Conservation (phyloP, 208 protist species). For the Trypanosoma rangeli region DNA sequence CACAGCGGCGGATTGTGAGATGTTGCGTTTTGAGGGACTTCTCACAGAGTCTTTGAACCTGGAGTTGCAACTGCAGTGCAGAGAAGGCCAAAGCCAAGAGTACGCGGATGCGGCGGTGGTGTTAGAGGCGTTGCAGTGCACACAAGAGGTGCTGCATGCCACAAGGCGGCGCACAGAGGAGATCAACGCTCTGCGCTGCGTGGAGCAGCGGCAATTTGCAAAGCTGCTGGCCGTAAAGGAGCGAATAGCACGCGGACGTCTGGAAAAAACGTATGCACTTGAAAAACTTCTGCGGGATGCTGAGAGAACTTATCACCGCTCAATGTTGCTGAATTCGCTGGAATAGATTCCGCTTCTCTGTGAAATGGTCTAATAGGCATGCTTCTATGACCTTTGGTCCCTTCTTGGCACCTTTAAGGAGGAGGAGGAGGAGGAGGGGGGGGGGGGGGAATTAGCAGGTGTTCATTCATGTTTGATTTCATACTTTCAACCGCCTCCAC, state of each 20-base stretch:
- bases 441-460: too few species aligned
- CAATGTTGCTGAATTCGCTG: constrained; percentile 10
- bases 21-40: constrained; percentile 41
- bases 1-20: constrained; percentile 21
- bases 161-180: constrained; percentile 22
- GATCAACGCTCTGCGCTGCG: constrained; percentile 33
- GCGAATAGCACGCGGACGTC: constrained; percentile 21
- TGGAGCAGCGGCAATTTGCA: constrained; percentile 45
- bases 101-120: background rate
- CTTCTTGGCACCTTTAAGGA: too few species aligned
- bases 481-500: too few species aligned
- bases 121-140: constrained; percentile 21
- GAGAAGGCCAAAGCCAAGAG: background rate
- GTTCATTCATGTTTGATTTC: too few species aligned
- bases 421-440: too few species aligned
- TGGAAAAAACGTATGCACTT: constrained; percentile 39
- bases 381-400: too few species aligned
- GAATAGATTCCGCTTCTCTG: background rate
- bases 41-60: constrained; percentile 34
- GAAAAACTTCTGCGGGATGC: constrained; percentile 27
- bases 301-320: background rate
- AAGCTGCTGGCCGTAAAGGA: constrained; percentile 24
- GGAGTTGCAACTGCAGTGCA: constrained; percentile 4
- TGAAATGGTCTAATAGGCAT: too few species aligned
- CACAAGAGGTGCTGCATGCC: constrained; percentile 19